phyloP scores from a whole-genome alignment of 306 rosid genomes.

The Ormosia emarginata region DNA sequence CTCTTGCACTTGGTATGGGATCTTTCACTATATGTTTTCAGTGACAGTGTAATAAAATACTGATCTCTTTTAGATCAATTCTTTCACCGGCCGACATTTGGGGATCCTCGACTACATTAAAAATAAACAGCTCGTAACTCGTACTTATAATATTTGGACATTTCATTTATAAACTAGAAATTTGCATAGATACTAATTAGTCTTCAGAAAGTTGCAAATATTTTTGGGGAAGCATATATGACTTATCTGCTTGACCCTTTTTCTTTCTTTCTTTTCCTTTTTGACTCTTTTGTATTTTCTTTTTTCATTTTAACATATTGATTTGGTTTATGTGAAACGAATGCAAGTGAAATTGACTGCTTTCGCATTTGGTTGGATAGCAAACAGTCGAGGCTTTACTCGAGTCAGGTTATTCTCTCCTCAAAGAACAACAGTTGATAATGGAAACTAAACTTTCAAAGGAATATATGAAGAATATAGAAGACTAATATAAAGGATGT shows the following conservation, averaged over 20 bases:
- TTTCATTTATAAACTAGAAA: not conserved
- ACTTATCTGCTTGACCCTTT: not conserved
- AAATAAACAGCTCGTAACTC: not conserved
- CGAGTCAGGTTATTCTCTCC: conserved; percentile 74
- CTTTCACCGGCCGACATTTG: not conserved
- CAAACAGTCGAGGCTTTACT: conserved; percentile 85
- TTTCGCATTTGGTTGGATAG: conserved; percentile 52
- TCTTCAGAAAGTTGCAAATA: not conserved
- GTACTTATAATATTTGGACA: not conserved
- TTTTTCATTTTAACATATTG: not conserved
- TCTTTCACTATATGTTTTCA: not conserved
- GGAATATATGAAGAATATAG: conserved; percentile 95
- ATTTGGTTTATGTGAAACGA: conserved; percentile 17
- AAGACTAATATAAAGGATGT: conserved; percentile 40
- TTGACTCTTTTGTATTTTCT: not conserved
- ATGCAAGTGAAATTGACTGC: conserved; percentile 6
- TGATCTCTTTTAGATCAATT: not conserved
- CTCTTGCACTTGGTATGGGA: not conserved
- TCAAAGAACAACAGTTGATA: conserved; percentile 79
- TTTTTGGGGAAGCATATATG: not conserved
- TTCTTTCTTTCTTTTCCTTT: not conserved
- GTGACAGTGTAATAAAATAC: not conserved
- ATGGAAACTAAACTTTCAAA: conserved; percentile 89
- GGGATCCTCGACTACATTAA: not conserved
- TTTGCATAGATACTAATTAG: not conserved